A percentile compares a stretch with the other conserved stretches of the same genome.
phyloP scores from a whole-genome alignment of 768 basidiomycete genomes.

The Lactarius psammicola region DNA sequence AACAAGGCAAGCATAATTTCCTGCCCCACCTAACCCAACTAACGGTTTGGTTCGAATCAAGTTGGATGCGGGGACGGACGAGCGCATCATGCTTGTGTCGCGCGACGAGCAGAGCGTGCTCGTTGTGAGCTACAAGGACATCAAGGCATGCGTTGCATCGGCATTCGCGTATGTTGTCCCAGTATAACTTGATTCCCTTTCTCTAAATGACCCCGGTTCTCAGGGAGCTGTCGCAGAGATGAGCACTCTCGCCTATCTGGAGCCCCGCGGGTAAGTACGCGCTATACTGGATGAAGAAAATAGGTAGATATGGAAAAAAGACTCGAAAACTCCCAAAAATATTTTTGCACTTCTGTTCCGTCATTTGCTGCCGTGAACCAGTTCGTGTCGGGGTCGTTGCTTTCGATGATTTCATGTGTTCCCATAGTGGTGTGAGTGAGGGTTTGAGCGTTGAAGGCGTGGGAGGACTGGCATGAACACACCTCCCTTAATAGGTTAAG shows the following conservation, averaged over 20 bases:
- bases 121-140: slow-evolving; percentile 89
- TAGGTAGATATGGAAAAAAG: slow-evolving; percentile 30
- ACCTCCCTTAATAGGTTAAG: background rate
- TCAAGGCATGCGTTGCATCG: slow-evolving; percentile 80
- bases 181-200: background rate
- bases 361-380: background rate
- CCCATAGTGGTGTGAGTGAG: background rate
- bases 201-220: background rate
- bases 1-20: slow-evolving; percentile 70
- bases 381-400: background rate
- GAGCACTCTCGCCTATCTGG: background rate
- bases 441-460: background rate
- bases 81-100: slow-evolving; percentile 91
- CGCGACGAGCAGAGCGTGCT: slow-evolving; percentile 96
- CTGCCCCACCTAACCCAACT: background rate
- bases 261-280: background rate
- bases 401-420: background rate
- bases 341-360: slow-evolving; percentile 5
- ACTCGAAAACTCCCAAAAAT: slow-evolving; percentile 26
- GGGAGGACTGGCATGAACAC: no score
- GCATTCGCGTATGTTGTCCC: slow-evolving; percentile 68
- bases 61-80: slow-evolving; percentile 93
- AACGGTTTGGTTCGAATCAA: slow-evolving; percentile 34
- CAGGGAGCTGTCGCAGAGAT: slow-evolving; percentile 29
- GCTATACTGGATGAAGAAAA: slow-evolving; percentile 16